phyloP scores from a whole-genome alignment of 805 yeast species.

The Saccharomycopsis sp. region DNA sequence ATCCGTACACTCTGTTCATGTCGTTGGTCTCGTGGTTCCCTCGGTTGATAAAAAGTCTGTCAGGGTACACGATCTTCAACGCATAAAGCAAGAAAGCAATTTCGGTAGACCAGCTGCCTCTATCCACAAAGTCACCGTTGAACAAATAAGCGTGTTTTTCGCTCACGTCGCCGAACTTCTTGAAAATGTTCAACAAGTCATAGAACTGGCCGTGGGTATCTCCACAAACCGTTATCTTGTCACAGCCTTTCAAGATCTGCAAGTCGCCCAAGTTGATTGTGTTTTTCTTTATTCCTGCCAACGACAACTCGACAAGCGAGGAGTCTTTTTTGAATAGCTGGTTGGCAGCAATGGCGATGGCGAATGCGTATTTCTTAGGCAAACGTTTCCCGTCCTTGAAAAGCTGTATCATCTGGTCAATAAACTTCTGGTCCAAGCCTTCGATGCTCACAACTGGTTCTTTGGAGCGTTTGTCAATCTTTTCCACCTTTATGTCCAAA shows the following conservation, averaged over 20 bases:
- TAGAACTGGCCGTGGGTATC: constrained; percentile 97
- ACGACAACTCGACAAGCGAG: constrained; percentile 64
- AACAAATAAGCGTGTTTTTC: constrained; percentile 70
- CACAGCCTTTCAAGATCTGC: constrained; percentile 28
- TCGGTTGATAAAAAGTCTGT: constrained; percentile 66
- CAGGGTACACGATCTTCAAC: constrained; percentile 71
- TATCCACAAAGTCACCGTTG: constrained; percentile 96
- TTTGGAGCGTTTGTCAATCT: constrained; percentile 20
- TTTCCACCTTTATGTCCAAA: constrained; percentile 26
- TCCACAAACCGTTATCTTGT: constrained; percentile 80
- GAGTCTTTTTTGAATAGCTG: constrained; percentile 58
- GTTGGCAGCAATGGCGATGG: constrained; percentile 68
- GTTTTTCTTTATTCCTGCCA: constrained; percentile 26
- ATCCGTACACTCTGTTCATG: constrained; percentile 95
- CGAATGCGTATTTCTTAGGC: constrained; percentile 79
- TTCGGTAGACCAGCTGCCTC: constrained; percentile 98
- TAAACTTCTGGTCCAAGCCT: constrained; percentile 46
- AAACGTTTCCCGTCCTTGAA: constrained; percentile 68
- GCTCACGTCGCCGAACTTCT: constrained; percentile 63
- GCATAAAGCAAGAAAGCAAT: constrained; percentile 77
- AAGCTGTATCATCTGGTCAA: constrained; percentile 56
- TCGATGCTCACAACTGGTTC: constrained; percentile 28
- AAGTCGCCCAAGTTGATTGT: constrained; percentile 17
- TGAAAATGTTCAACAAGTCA: constrained; percentile 78
- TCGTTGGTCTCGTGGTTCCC: constrained; percentile 97